Evolutionary conservation across 2,329 filamentous ascomycete species (phyloP), one percentile per base, ranked within the genome.

Genomic region (Verticillium zaregamsianum): DNA sequence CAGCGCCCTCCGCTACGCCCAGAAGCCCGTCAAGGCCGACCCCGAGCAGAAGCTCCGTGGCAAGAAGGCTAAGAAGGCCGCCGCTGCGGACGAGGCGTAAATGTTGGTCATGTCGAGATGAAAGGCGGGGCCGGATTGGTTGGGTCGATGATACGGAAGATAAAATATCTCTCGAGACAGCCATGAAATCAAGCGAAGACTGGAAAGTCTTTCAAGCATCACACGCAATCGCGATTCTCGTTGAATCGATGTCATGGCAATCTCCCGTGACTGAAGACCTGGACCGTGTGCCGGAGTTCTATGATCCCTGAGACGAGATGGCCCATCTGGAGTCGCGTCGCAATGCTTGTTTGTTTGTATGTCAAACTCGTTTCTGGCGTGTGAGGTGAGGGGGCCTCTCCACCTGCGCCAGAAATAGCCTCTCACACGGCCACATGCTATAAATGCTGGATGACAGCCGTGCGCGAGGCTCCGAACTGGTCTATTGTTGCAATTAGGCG

Each of bases 1-100:
- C 75, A 93, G 89, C 73, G 92, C 93, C 73, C 86, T 97, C 83
- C 90, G 89, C 79, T 83, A 84, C 74, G 88, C 90, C 71, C 90
- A 96, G 86, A 85, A 84, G 76, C 81, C 89, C 70, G 87, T 89
- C 80, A 96, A 96, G 89, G 84, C 89, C 65, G 79, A 82, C 67
- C 86, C 86, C 71, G 87, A 88, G 80, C 76, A 79, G 74, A 96
- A 96, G 88, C 83, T 84, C 71, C 86, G 92, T 74, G 93, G 93
- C 71, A 83, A 83, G 69, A 92, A 93, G 85, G 91, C 91, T 73
- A 85, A 85, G 82, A 89, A 90, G 84, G 89, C 88, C 68, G 84
- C 82, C 60, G 80, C 78, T 69, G 91, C 70, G 90, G 85, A 66
- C 25, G 54, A 55, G 54, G 25, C 17, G 12, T 55, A 55, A 55